Evolutionary conservation across 2,329 filamentous ascomycete species (phyloP), one percentile per base, ranked within the genome.

Genomic region (Fonsecaea erecta): DNA sequence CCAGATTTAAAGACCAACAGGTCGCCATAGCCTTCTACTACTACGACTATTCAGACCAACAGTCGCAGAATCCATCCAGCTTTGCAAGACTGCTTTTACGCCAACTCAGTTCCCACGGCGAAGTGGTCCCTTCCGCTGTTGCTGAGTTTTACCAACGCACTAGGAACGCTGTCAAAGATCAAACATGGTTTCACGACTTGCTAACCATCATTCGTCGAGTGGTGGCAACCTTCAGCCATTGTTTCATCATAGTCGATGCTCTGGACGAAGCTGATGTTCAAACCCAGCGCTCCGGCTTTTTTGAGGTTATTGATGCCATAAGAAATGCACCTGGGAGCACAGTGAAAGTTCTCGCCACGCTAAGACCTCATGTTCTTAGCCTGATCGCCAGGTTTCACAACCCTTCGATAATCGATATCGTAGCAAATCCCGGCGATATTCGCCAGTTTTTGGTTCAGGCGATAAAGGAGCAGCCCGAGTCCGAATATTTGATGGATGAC

Each of bases 21-120:
- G 57, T 65, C 34, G 61, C 65, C 24, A 65, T 76, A n/a, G 69
- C 69, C 9, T 73, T 69, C 60, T 72, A 72, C 40, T 76, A 76
- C 64, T 75, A 72, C 60, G 74, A 75, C 65, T 73, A 74, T 61
- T 71, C 69, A 21, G 74, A 76, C 37, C 70, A 70, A 28, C 63
- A 72, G 18, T 54, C 65, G 16, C 73, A 74, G 46, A 66, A 60
- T 28, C 60, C 68, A 1, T 56, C 63, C 9, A 64, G 69, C 9
- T 64, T 75, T 12, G 62, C 72, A 28, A 67, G 70, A 43, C 69
- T 68, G 30, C 54, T 76, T 16, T 65, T 74, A 6, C 68, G 73
- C 32, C 75, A 76, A 63, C 60, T 74, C 21, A 67, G 57, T 40
- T 55, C 61, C 9, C 26, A 46, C 16, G 53, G 55, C n/a, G 26